A percentile compares a stretch with the other conserved stretches of the same genome.
phyloP scores from a whole-genome alignment of 176 grass and related monocot species.

The Hordeum marinum region DNA sequence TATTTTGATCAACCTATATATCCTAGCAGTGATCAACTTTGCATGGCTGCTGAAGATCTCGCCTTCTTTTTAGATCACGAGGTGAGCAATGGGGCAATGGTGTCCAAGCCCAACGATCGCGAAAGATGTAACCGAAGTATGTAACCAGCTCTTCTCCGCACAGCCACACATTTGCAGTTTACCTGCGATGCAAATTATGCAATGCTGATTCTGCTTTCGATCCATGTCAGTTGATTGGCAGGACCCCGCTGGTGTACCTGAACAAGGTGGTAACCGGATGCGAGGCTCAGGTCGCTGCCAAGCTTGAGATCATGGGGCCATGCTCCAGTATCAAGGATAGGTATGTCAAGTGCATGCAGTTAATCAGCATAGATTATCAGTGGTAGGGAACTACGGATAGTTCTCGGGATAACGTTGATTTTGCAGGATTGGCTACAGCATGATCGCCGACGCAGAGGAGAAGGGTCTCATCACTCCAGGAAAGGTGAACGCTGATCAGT shows the following conservation, averaged over 20 bases:
- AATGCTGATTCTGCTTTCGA: neutral
- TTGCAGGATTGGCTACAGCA: constrained; percentile 71
- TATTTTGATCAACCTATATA: neutral
- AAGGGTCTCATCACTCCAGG: constrained; percentile 54
- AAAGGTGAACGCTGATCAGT: constrained; percentile 13
- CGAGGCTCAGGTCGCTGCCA: constrained; percentile 41
- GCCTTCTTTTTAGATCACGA: neutral
- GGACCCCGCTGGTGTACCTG: constrained; percentile 65
- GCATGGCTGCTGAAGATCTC: neutral
- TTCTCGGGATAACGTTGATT: neutral
- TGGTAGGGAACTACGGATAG: too few species aligned
- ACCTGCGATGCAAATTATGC: neutral
- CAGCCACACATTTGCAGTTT: neutral
- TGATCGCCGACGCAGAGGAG: constrained; percentile 73
- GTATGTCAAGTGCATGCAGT: neutral
- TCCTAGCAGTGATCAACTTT: neutral
- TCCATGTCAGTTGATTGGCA: constrained; percentile 49
- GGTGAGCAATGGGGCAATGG: constrained; percentile 25
- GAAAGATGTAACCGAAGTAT: constrained; percentile 59
- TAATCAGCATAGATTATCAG: neutral
- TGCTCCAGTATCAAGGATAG: constrained; percentile 82
- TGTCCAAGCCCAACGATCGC: constrained; percentile 23
- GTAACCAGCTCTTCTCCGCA: neutral
- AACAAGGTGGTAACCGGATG: constrained; percentile 58
- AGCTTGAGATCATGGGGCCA: constrained; percentile 76